Base-by-base conservation (phyloP, 768 basidiomycete genomes). In the Wakefieldia striispora region DNA sequence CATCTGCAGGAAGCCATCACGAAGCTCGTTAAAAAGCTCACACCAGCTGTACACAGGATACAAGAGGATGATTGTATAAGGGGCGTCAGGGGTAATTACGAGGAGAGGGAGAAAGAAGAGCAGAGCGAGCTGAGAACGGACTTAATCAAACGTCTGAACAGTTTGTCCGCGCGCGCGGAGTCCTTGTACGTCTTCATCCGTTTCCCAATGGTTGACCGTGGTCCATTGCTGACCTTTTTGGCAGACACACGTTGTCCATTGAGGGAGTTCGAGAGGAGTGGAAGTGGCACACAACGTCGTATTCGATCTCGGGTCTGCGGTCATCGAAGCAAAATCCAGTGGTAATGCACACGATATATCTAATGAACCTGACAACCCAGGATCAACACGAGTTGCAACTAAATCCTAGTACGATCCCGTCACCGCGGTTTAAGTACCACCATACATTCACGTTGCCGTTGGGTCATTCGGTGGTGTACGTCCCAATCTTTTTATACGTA, bases 351-450 rank as follows among this genome's bases (percentile, higher is more conserved):
- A 67, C 67, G 1, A 50, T 65, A 0, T 59, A 65, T 42, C 1
- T 56, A 8, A 65, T 67, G 63, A 54, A 63, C 34, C 21, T 69
- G 34, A 69, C 63, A 6, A 40, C 52, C 5, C 49, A 69, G 46
- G 67, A 67, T 53, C 51, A 54, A 34, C 65, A 67, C 3, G 52
- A 57, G 19, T 23, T 67, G 9, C 66, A 68, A 31, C 4, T 67
- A 2, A 53, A 67, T 34, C 51, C 59, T 2, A 53, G 19, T 4
- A n/a, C 44, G 3, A 55, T 59, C 13, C 66, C 67, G 17, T 55
- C 60, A 0, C 66, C 66, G 0, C 57, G 43, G 14, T 64, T 67
- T 3, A 53, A 26, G 27, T 48, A 45, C 24, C 13, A 2, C 0
- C 48, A 61, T 17, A 49, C 12, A 6, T 67, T 67, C 36, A 47